Evolutionary conservation across 148 eudicot species (phyloP), one percentile per base, ranked within the genome.

Genomic region (Selenicereus undatus): DNA sequence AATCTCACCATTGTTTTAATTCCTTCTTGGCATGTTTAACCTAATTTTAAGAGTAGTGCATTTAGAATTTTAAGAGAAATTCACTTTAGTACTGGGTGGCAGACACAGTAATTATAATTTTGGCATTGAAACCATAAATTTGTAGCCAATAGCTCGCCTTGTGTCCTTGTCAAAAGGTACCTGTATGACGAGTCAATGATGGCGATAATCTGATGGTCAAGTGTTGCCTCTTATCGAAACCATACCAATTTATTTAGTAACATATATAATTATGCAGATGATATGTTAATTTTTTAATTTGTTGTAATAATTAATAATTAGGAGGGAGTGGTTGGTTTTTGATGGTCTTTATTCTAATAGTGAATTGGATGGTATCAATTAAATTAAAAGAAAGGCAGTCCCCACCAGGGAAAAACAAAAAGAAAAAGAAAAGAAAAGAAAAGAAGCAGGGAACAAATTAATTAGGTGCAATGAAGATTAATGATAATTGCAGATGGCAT

Each of bases 301-400:
- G 27, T 72, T 72, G 32, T n/a, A 50, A 48, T 74, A 51, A 52
- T 75, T 75, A 3, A 32, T n/a, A 75, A 51, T 56, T 56, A 56
- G 5, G 21, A 56, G 62, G 22, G 64, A 75, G 77, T 72, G 35
- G 76, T 56, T 54, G 76, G 27, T n/a, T 42, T 22, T 58, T 10
- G 76, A 80, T 80, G 54, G 58, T 54, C 39, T 20, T 17, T 20
- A 17, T 72, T 80, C 14, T 16, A 56, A 20, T 54, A 52, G 0
- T 71, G 18, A n/a, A n/a, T n/a, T n/a, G n/a, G n/a, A n/a, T n/a
- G n/a, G n/a, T n/a, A n/a, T n/a, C n/a, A n/a, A n/a, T n/a, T n/a
- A n/a, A 78, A 24, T 48, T 11, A 48, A 22, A 68, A 51, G 36
- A 68, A 78, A 50, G 24, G 48, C 13, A 68, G 3, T 39, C 43